Conservation (phyloP, 139 green algal species). For the Edaphochlamys debaryana region DNA sequence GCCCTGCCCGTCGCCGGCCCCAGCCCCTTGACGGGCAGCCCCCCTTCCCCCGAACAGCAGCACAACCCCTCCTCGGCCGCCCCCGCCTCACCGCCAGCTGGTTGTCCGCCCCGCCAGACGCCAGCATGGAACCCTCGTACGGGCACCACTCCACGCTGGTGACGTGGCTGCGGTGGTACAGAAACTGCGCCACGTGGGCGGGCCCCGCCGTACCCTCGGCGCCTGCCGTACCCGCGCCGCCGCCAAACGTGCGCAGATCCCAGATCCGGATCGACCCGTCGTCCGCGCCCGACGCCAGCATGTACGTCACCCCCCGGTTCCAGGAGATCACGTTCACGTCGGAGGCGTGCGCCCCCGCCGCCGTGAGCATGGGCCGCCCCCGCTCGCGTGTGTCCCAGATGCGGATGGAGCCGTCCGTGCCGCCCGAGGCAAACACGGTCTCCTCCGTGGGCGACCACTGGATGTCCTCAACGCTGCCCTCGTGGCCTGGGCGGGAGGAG, state of each 20-base stretch:
- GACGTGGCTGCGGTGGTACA: conserved; percentile 70
- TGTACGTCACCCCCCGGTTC: conserved; percentile 91
- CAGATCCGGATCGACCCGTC: conserved; percentile 92
- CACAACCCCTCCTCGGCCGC: not conserved
- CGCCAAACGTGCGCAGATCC: conserved; percentile 89
- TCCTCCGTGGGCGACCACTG: conserved; percentile 95
- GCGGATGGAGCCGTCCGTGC: conserved; percentile 78
- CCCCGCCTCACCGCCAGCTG: conserved; percentile 52
- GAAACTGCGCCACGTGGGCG: conserved; percentile 51
- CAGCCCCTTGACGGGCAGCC: too few species aligned
- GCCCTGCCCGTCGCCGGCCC: too few species aligned
- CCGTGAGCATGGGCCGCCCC: conserved; percentile 54
- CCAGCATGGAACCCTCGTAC: conserved; percentile 93
- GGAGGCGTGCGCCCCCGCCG: conserved; percentile 72
- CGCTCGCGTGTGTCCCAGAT: conserved; percentile 92
- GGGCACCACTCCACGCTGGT: conserved; percentile 96
- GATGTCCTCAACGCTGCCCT: conserved; percentile 90
- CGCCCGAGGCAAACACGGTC: conserved; percentile 90
- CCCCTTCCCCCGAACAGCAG: too few species aligned
- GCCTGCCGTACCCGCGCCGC: not conserved
- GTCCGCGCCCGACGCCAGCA: conserved; percentile 94
- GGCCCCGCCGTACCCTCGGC: conserved; percentile 25
- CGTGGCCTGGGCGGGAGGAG: conserved; percentile 48
- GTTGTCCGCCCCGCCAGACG: conserved; percentile 77
- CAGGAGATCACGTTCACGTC: conserved; percentile 99